Evolutionary conservation across 768 basidiomycete genomes (phyloP).

Genomic region (Austroboletus eburneus): DNA sequence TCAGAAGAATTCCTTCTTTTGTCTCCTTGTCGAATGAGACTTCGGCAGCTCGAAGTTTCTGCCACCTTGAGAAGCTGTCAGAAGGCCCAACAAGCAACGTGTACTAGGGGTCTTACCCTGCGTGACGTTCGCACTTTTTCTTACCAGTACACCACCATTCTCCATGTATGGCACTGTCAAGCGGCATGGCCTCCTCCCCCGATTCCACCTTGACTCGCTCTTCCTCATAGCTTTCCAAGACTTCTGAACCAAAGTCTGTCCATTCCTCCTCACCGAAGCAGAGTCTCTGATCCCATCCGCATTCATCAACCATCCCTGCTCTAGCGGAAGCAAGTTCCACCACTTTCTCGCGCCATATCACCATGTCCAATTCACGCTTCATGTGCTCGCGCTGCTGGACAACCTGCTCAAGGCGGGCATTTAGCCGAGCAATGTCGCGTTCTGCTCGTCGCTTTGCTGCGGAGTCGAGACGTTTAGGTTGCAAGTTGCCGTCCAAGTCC

Average conservation of each 20-base stretch:
- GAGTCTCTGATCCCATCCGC: conserved; percentile 87
- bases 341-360: conserved; percentile 66
- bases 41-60: conserved; percentile 68
- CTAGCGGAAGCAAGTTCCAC: conserved; percentile 64
- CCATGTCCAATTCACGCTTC: conserved; percentile 64
- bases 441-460: conserved; percentile 45
- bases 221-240: conserved; percentile 67
- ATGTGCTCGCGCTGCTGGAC: conserved; percentile 59
- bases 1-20: conserved; percentile 61
- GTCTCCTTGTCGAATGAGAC: conserved; percentile 72
- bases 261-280: conserved; percentile 82
- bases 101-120: conserved; percentile 46
- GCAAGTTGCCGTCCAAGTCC: conserved; percentile 11
- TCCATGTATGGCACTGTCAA: conserved; percentile 32
- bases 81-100: not conserved
- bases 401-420: conserved; percentile 50
- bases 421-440: conserved; percentile 55
- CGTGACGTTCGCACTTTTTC: conserved; percentile 74
- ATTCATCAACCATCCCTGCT: conserved; percentile 60
- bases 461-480: conserved; percentile 21
- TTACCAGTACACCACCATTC: conserved; percentile 82
- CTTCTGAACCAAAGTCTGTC: conserved; percentile 60
- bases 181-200: conserved; percentile 37
- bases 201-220: conserved; percentile 33
- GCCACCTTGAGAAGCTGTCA: conserved; percentile 54